Evolutionary conservation across 208 protist genomes (phyloP).

Genomic region (Leishmania martiniquensis): DNA sequence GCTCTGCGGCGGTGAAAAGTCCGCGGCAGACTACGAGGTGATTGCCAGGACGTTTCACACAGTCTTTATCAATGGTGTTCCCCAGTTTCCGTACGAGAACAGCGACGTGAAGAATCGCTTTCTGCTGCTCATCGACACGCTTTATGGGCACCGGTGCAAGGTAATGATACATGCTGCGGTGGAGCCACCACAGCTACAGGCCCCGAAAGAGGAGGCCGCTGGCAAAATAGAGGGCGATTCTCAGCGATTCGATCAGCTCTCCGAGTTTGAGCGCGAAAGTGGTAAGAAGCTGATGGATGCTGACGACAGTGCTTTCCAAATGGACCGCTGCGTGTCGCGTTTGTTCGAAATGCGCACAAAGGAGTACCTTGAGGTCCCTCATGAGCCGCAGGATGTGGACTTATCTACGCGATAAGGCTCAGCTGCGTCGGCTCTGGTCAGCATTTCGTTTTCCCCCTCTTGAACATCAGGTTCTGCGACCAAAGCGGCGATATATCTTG

Average conservation of each 20-base stretch:
- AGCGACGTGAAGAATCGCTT: slow-evolving; percentile 89
- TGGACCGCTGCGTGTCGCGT: slow-evolving; percentile 86
- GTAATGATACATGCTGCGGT: slow-evolving; percentile 76
- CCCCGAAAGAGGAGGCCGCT: slow-evolving; percentile 34
- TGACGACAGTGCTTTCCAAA: slow-evolving; percentile 81
- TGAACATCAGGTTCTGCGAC: neutral
- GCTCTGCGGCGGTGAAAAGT: slow-evolving; percentile 71
- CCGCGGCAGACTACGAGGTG: slow-evolving; percentile 83
- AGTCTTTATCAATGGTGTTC: slow-evolving; percentile 86
- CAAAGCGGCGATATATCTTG: no score
- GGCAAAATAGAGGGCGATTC: slow-evolving; percentile 18
- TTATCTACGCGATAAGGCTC: slow-evolving; percentile 22
- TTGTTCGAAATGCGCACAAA: slow-evolving; percentile 89
- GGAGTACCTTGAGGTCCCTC: slow-evolving; percentile 80
- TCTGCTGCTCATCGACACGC: slow-evolving; percentile 87
- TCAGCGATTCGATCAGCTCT: slow-evolving; percentile 49
- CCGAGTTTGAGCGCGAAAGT: slow-evolving; percentile 73
- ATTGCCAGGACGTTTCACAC: slow-evolving; percentile 91
- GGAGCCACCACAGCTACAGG: slow-evolving; percentile 56
- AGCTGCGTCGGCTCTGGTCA: neutral
- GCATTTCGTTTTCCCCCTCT: neutral
- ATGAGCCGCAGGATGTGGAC: slow-evolving; percentile 37
- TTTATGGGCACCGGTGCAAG: slow-evolving; percentile 89
- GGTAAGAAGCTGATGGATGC: slow-evolving; percentile 70
- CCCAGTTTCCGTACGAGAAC: slow-evolving; percentile 73